A percentile compares a stretch with the other conserved stretches of the same genome.
These are phyloP conservation scores for Naganishia liquefaciens DNA, from an alignment of 1,284 basidiomycete genomes.

Conservation along the genomic window DNA sequence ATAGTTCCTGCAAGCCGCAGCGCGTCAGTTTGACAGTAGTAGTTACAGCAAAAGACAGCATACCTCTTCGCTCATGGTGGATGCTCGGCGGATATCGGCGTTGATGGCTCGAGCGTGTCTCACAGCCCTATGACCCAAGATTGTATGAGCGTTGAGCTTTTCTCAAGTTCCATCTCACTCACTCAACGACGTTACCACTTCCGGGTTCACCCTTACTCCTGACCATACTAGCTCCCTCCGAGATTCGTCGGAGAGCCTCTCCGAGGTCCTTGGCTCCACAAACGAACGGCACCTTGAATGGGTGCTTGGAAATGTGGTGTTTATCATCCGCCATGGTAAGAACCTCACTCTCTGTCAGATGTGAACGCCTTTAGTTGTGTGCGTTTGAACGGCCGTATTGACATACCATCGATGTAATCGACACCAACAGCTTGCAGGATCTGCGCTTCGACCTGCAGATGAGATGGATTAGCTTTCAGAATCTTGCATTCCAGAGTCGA, in stretches of 20 bases:
- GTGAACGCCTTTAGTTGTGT: too few species aligned
- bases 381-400: too few species aligned
- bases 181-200: conserved; percentile 94
- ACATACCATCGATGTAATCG: conserved; percentile 82
- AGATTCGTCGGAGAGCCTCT: conserved; percentile 93
- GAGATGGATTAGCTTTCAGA: conserved; percentile 53
- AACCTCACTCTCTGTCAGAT: conserved; percentile 76
- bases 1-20: conserved; percentile 65
- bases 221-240: conserved; percentile 95
- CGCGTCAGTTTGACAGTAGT: neutral
- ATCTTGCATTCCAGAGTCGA: neutral
- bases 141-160: neutral
- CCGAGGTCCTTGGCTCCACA: conserved; percentile 64
- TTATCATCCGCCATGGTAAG: conserved; percentile 90
- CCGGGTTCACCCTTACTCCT: conserved; percentile 97
- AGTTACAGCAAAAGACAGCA: neutral
- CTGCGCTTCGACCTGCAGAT: conserved; percentile 76
- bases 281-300: conserved; percentile 74
- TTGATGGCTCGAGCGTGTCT: conserved; percentile 83
- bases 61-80: conserved; percentile 80
- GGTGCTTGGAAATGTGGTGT: conserved; percentile 77
- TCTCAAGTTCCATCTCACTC: neutral
- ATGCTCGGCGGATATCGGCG: conserved; percentile 81
- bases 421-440: conserved; percentile 92
- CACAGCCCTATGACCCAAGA: conserved; percentile 62